Base-by-base conservation (phyloP, 495 filamentous ascomycete species). In the Hypoxylon cercidicola region DNA sequence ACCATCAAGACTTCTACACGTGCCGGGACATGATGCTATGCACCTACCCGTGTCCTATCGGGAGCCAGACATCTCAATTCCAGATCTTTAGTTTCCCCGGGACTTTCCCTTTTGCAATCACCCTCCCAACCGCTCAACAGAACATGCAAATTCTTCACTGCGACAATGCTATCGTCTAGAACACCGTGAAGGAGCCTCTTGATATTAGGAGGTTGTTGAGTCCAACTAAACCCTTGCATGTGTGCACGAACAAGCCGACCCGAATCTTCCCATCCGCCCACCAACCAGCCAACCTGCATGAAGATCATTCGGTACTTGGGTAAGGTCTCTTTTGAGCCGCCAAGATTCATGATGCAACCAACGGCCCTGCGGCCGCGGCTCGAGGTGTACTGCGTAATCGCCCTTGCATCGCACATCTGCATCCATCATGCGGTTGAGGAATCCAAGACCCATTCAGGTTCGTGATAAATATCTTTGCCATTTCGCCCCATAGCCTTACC, bases 251-350 rank as follows among this genome's bases (percentile, higher is more conserved):
- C 23, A 48, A 41, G 30, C 30, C 56, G 15, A 60, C 37, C 66
- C 66, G 66, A 69, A 19, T 65, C 43, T 69, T 69, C 46, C 66
- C 66, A 64, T 68, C 55, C 35, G 60, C 49, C 23, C 51, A 53
- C n/a, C n/a, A n/a, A n/a, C n/a, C n/a, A n/a, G n/a, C n/a, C n/a
- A 53, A 34, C 50, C 40, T 69, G 53, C 55, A 65, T 65, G 61
- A 23, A 60, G 47, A 69, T 64, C 60, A 69, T 55, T 60, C 66
- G 65, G 65, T 62, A 63, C 65, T 68, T 65, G 61, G 66, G 61
- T 64, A 62, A 65, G 66, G 62, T 69, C 52, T 64, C 41, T 55
- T 65, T 60, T 55, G 40, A 60, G 66, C 61, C 48, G 61, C 66
- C 61, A 69, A 50, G 66, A 62, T 49, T 15, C 40, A 55, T 23